These are phyloP conservation scores for Fusarium albosuccineum DNA, from an alignment of 2,329 filamentous ascomycete genomes.

Conservation along the genomic window DNA sequence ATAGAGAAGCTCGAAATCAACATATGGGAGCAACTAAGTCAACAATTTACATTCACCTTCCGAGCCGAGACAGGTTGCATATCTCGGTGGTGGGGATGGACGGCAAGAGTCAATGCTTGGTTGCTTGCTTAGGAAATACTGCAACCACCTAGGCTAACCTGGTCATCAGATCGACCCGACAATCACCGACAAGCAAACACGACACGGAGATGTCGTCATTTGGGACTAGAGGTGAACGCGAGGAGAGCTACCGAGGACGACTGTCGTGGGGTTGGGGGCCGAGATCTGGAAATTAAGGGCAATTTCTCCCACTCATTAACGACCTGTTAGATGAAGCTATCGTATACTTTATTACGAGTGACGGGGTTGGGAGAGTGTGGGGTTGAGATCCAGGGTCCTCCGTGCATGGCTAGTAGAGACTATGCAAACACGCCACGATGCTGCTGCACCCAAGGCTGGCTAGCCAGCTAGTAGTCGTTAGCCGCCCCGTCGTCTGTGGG, in stretches of 20 bases:
- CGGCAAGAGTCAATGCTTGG: neutral
- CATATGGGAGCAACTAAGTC: constrained; percentile 75
- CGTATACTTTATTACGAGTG: constrained; percentile 10
- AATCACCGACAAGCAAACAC: neutral
- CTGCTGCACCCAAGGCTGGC: constrained; percentile 20
- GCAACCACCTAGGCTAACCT: constrained; percentile 76
- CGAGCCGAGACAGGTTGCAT: constrained; percentile 3
- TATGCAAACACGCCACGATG: constrained; percentile 18
- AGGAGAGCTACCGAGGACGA: neutral
- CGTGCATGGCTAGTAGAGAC: constrained; percentile 25
- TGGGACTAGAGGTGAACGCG: neutral
- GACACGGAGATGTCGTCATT: constrained; percentile 6
- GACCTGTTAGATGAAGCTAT: constrained; percentile 30
- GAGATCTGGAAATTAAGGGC: constrained; percentile 30
- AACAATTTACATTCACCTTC: neutral
- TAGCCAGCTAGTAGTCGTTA: neutral
- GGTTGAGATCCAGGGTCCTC: constrained; percentile 39
- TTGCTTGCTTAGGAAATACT: constrained; percentile 67
- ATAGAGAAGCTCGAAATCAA: constrained; percentile 72
- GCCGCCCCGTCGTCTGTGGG: neutral
- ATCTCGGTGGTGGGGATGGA: neutral
- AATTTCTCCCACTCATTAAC: constrained; percentile 26
- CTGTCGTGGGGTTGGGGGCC: constrained; percentile 6
- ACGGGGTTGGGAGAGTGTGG: constrained; percentile 29
- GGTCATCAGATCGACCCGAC: constrained; percentile 57